Evolutionary conservation across 805 yeast species (phyloP).

Genomic region (Phaffomyces opuntiae): DNA sequence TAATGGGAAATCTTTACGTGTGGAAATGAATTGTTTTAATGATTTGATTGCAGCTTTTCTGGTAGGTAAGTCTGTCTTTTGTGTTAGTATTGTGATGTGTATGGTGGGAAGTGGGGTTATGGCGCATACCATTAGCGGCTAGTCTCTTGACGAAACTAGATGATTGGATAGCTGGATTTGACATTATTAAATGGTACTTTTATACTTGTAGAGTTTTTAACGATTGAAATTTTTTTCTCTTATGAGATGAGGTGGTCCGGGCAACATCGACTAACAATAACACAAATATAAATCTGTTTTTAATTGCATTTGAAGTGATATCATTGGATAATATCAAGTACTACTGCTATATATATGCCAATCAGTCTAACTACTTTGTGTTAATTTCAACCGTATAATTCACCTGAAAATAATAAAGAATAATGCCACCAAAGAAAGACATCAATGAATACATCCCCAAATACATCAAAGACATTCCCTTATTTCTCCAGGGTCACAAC

Average conservation of each 20-base stretch:
- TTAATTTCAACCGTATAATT: too few relatives aligned
- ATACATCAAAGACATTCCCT: constrained; percentile 33
- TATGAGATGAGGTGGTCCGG: too few relatives aligned
- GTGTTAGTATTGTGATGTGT: not conserved
- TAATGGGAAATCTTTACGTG: constrained; percentile 30
- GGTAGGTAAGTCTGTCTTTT: constrained; percentile 44
- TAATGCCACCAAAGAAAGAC: constrained; percentile 1
- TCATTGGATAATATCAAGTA: too few relatives aligned
- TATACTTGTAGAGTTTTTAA: too few relatives aligned
- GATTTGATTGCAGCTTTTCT: constrained; percentile 70
- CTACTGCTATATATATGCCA: too few relatives aligned
- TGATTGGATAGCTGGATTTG: constrained; percentile 22
- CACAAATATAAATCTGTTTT: too few relatives aligned
- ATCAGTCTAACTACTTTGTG: too few relatives aligned
- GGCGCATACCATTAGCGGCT: constrained; percentile 60
- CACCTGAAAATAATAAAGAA: too few relatives aligned
- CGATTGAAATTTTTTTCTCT: too few relatives aligned
- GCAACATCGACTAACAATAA: too few relatives aligned
- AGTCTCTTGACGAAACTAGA: constrained; percentile 65
- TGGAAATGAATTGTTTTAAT: constrained; percentile 48
- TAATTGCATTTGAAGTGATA: too few relatives aligned
- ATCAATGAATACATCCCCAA: constrained; percentile 33
- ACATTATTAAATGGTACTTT: not conserved
- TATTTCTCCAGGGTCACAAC: constrained; percentile 26
- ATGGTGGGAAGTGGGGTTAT: not conserved